A percentile compares a stretch with the other conserved stretches of the same genome.
Evolutionary conservation across 1,284 basidiomycete genomes (phyloP).

Genomic region (Ceratobasidium sp.): DNA sequence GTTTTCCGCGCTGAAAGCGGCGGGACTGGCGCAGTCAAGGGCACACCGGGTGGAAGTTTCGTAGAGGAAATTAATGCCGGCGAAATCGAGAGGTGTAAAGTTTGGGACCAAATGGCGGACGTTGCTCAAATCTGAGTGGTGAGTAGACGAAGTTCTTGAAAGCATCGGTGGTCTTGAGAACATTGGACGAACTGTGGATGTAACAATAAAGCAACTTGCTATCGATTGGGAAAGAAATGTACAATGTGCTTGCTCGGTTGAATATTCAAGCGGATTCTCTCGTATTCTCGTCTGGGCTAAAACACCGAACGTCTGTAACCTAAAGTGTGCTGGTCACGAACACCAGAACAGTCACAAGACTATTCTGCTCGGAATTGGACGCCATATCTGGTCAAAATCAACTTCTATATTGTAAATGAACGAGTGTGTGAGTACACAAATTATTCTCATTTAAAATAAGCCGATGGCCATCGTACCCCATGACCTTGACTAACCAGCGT

Average conservation of each 20-base stretch:
- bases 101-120: slow-evolving; percentile 10
- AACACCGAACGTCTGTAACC: not conserved
- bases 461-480: not conserved
- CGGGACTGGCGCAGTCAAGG: slow-evolving; percentile 1
- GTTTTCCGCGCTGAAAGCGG: slow-evolving; percentile 15
- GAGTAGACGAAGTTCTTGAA: not conserved
- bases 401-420: slow-evolving; percentile 5
- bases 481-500: not conserved
- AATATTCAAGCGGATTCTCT: not conserved
- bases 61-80: not conserved
- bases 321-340: not conserved
- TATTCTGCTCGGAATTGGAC: not conserved
- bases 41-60: slow-evolving; percentile 9
- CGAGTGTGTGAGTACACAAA: no score
- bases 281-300: not conserved
- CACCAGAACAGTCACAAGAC: not conserved
- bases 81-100: slow-evolving; percentile 14
- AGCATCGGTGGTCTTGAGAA: not conserved
- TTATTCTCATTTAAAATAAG: not conserved
- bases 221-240: no score
- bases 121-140: slow-evolving; percentile 6
- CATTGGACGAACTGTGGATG: not conserved
- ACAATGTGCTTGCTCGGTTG: not conserved
- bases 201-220: not conserved
- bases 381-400: not conserved